Conservation (phyloP, 345 rosid genomes). For the Aquilaria sinensis region DNA sequence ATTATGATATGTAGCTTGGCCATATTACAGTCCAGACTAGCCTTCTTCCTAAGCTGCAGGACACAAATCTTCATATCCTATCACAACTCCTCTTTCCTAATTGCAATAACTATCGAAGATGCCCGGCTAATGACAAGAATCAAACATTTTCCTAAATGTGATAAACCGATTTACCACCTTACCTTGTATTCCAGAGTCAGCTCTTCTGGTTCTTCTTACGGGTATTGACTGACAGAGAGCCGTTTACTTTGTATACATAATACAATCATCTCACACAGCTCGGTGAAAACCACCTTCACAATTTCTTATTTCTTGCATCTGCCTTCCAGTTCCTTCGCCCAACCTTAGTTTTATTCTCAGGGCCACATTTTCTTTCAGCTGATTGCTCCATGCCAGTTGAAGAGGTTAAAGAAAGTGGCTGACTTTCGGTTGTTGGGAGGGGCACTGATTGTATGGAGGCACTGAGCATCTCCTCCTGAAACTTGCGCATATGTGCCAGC, state of each 20-base stretch:
- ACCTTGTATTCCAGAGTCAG: background rate
- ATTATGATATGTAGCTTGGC: background rate
- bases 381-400: conserved; percentile 11
- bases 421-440: conserved; percentile 10
- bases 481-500: conserved; percentile 30
- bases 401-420: conserved; percentile 5
- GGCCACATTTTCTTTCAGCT: conserved; percentile 15
- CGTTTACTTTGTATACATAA: background rate
- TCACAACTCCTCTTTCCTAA: conserved; percentile 1
- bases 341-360: conserved; percentile 17
- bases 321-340: conserved; percentile 67
- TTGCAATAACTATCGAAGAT: conserved; percentile 9
- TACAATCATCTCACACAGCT: conserved; percentile 6
- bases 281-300: conserved; percentile 9
- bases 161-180: conserved; percentile 7
- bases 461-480: conserved; percentile 18
- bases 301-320: conserved; percentile 57
- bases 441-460: conserved; percentile 15
- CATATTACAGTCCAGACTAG: conserved; percentile 2
- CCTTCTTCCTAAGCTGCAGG: background rate
- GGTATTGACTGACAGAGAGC: background rate
- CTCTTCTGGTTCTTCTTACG: conserved; percentile 3
- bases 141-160: conserved; percentile 1
- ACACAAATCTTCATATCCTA: background rate
- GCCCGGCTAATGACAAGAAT: background rate